Evolutionary conservation across 345 rosid genomes (phyloP).

Genomic region (Gossypium sturtianum): DNA sequence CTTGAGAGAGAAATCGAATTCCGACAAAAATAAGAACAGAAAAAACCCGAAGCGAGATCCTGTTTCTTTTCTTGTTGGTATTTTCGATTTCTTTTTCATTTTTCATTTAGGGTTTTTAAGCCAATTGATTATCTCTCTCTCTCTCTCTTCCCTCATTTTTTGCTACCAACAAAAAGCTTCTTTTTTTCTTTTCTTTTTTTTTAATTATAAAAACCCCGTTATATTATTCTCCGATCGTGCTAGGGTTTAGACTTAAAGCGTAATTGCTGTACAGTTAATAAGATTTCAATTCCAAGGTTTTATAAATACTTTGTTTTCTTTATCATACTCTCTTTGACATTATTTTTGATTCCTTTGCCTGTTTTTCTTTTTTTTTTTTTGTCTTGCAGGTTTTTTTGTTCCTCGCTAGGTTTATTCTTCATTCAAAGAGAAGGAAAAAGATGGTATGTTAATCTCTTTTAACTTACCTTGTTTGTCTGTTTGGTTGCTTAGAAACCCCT

Average conservation of each 20-base stretch:
- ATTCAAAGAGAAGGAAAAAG: neutral
- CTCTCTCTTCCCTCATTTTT: neutral
- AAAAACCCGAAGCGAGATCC: too few relatives aligned
- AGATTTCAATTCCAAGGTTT: neutral
- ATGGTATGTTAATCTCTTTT: constrained; percentile 7
- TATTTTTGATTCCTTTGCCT: neutral
- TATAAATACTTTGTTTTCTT: neutral
- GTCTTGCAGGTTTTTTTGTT: constrained; percentile 4
- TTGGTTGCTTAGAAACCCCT: neutral
- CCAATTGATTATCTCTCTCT: neutral
- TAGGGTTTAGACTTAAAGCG: neutral
- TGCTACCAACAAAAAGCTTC: neutral
- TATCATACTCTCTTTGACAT: neutral
- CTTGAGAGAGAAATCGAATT: neutral
- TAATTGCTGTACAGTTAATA: neutral
- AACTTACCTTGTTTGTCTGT: neutral
- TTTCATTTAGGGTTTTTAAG: neutral
- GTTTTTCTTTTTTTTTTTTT: neutral
- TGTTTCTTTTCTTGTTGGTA: neutral
- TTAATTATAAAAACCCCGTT: too few relatives aligned
- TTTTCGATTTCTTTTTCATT: neutral
- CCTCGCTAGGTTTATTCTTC: neutral
- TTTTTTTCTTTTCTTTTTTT: too few relatives aligned
- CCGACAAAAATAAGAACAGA: neutral
- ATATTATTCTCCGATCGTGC: neutral